A percentile compares a stretch with the other conserved stretches of the same genome.
phyloP scores from a whole-genome alignment of 495 filamentous ascomycete genomes.

The Lophiostoma macrostomum region DNA sequence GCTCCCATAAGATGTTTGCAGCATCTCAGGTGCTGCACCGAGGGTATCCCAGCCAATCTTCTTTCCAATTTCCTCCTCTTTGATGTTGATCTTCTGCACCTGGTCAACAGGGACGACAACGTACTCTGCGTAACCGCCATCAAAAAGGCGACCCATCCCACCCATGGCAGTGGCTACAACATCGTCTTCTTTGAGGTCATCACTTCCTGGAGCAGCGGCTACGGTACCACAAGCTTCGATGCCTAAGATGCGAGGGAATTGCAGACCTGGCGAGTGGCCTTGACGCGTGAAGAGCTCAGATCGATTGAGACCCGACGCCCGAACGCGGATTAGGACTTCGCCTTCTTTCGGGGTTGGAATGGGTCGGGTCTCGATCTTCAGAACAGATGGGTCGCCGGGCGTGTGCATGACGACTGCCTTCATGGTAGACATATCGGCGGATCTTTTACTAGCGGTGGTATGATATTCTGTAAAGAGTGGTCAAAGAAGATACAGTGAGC shows the following conservation, averaged over 20 bases:
- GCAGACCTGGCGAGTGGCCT: constrained; percentile 47
- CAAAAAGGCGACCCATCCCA: constrained; percentile 50
- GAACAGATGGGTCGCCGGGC: constrained; percentile 34
- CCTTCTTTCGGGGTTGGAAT: constrained; percentile 37
- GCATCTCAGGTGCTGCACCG: constrained; percentile 54
- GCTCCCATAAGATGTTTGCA: constrained; percentile 54
- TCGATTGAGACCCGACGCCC: constrained; percentile 55
- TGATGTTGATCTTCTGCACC: constrained; percentile 43
- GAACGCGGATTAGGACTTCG: constrained; percentile 49
- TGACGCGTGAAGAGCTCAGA: constrained; percentile 57
- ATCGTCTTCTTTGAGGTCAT: constrained; percentile 44
- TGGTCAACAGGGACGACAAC: constrained; percentile 47
- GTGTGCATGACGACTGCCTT: constrained; percentile 36
- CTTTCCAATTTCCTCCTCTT: constrained; percentile 27
- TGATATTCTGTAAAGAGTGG: too few species aligned
- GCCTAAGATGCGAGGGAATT: constrained; percentile 50
- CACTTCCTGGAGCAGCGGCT: constrained; percentile 40
- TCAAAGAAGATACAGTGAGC: too few species aligned
- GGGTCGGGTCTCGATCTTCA: constrained; percentile 33
- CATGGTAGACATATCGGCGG: constrained; percentile 32
- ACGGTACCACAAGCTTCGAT: constrained; percentile 53
- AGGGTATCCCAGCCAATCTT: constrained; percentile 43
- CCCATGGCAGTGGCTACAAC: constrained; percentile 54
- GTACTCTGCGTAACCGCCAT: constrained; percentile 58
- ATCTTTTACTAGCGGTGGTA: too few species aligned